phyloP scores from a whole-genome alignment of 1,284 basidiomycete species.

The Pseudozyma tsukubaensis region DNA sequence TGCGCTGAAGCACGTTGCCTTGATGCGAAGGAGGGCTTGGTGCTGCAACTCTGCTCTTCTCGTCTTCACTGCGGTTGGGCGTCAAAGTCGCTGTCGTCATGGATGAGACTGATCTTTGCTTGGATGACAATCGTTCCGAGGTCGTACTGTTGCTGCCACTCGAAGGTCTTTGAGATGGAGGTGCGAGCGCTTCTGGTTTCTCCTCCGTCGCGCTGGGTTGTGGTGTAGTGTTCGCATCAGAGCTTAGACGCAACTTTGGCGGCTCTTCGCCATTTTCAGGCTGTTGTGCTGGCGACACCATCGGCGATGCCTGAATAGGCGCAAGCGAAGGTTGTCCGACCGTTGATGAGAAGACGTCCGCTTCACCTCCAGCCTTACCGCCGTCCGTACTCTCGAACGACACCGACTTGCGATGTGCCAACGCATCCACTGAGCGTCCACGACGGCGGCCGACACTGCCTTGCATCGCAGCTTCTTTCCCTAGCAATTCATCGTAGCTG shows the following conservation, averaged over 20 bases:
- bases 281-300: conserved; percentile 15
- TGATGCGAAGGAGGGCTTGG: conserved; percentile 6
- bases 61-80: conserved; percentile 6
- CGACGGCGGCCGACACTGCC: conserved; percentile 19
- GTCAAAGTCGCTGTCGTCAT: conserved; percentile 32
- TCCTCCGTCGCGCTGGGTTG: neutral
- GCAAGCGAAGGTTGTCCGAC: conserved; percentile 16
- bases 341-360: neutral
- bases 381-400: conserved; percentile 41
- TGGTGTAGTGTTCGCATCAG: neutral
- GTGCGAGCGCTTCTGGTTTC: neutral
- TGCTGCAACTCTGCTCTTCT: neutral
- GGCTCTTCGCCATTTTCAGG: conserved; percentile 19
- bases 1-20: conserved; percentile 32
- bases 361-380: conserved; percentile 1
- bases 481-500: conserved; percentile 27
- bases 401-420: conserved; percentile 51
- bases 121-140: conserved; percentile 2
- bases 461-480: conserved; percentile 12
- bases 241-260: conserved; percentile 9
- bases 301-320: conserved; percentile 41
- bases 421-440: conserved; percentile 33
- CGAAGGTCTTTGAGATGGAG: neutral
- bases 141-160: neutral
- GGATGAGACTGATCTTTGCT: conserved; percentile 20